phyloP scores from a whole-genome alignment of 495 filamentous ascomycete genomes.

The Hypomontagnella submonticulosa region DNA sequence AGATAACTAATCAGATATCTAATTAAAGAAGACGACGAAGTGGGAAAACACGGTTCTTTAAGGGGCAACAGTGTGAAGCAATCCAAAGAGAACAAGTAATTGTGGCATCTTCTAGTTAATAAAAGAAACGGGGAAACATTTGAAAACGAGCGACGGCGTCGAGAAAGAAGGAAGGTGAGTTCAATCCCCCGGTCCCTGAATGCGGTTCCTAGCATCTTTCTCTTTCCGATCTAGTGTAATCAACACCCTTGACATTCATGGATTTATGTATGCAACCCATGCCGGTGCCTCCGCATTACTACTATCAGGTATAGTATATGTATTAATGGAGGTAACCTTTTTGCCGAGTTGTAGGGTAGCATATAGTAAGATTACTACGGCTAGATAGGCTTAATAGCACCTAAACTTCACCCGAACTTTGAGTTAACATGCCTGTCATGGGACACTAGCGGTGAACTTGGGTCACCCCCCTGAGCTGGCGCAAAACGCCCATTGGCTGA shows the following conservation, averaged over 20 bases:
- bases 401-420: not conserved
- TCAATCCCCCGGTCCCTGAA: slow-evolving; percentile 27
- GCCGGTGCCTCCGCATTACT: slow-evolving; percentile 28
- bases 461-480: not conserved
- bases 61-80: slow-evolving; percentile 20
- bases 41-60: slow-evolving; percentile 14
- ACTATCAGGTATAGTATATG: slow-evolving; percentile 16
- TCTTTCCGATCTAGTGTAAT: slow-evolving; percentile 41
- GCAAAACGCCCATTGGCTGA: no score
- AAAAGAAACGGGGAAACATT: slow-evolving; percentile 23
- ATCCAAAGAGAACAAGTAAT: slow-evolving; percentile 30
- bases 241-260: no score
- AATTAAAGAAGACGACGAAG: slow-evolving; percentile 9
- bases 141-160: slow-evolving; percentile 15
- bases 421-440: slow-evolving; percentile 6
- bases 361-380: slow-evolving; percentile 42
- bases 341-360: slow-evolving; percentile 3
- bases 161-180: slow-evolving; percentile 27
- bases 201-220: slow-evolving; percentile 35
- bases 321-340: slow-evolving; percentile 1
- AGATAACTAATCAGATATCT: slow-evolving; percentile 19
- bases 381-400: not conserved
- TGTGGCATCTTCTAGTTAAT: slow-evolving; percentile 35
- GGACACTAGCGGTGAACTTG: slow-evolving; percentile 3
- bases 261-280: slow-evolving; percentile 23